Evolutionary conservation across 345 rosid genomes (phyloP), one percentile per base, ranked within the genome.

Genomic region (Eucalyptus rudis): DNA sequence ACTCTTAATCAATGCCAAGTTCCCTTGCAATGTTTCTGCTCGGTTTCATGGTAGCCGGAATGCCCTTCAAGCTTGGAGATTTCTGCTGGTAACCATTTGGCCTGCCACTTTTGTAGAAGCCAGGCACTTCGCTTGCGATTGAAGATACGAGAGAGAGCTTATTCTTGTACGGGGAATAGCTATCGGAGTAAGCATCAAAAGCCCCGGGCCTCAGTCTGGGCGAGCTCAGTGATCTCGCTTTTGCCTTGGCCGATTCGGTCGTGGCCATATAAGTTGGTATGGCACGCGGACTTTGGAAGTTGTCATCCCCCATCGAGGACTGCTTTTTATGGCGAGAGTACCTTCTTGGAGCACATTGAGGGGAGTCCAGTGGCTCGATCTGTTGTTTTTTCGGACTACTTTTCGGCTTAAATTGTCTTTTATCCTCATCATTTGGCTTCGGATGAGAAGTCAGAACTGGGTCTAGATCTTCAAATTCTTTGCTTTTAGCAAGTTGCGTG

Each of bases 191-290:
- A n/a, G 98, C 94, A 89, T 96, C 99, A 64, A 89, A 93, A 85
- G 90, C 89, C 52, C 96, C 96, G 2, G 96, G 92, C 89, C 98
- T 94, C 50, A 93, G 86, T 92, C 92, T 96, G 5, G 97, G 99
- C 8, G 99, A 93, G 91, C 97, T 96, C 71, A 92, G 44, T 44
- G 99, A 95, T 92, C 98, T 96, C 86, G 94, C 90, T 90, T 96
- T 97, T 79, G 97, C 99, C 91, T 92, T 95, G 56, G 99, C 99
- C 11, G 99, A 96, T 92, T 95, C 95, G 22, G 99, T 97, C 86
- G 98, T 94, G 83, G 98, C 96, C 99, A 97, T 97, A 90, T 97
- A 97, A 68, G 99, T 93, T 86, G 98, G 99, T 29, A 94, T 59
- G 17, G 86, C 59, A 52, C 90, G 95, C 43, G 95, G 91, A 40